These are phyloP conservation scores for Aspergillus heteromorphus DNA, from an alignment of 495 filamentous ascomycete species.

Conservation along the genomic window DNA sequence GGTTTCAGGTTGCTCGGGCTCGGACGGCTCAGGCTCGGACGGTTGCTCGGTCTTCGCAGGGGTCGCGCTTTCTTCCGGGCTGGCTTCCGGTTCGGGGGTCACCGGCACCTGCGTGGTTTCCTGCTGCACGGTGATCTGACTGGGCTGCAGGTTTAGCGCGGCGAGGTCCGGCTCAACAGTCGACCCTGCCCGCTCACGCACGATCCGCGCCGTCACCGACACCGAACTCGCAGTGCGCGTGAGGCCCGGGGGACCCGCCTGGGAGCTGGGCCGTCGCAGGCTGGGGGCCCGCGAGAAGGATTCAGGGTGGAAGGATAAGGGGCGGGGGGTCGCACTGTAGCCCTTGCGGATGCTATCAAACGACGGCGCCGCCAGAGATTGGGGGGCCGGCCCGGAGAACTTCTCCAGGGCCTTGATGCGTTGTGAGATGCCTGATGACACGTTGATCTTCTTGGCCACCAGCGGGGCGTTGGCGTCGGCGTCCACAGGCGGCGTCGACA, in stretches of 20 bases:
- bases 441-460: conserved; percentile 68
- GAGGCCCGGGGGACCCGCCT: conserved; percentile 21
- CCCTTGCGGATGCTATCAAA: conserved; percentile 42
- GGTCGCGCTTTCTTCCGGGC: conserved; percentile 29
- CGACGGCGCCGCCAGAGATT: conserved; percentile 27
- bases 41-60: too few species aligned
- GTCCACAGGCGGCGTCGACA: conserved; percentile 36
- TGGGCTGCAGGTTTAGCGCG: conserved; percentile 61
- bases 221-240: conserved; percentile 51
- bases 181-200: conserved; percentile 49
- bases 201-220: conserved; percentile 74
- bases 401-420: conserved; percentile 84
- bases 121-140: conserved; percentile 65
- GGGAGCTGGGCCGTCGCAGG: conserved; percentile 25
- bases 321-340: conserved; percentile 8
- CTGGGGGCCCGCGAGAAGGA: conserved; percentile 27
- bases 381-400: conserved; percentile 44
- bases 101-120: conserved; percentile 39
- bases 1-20: conserved; percentile 33
- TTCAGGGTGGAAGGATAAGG: conserved; percentile 17
- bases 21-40: conserved; percentile 21
- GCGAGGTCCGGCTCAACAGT: conserved; percentile 41
- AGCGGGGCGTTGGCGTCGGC: conserved; percentile 25
- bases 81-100: conserved; percentile 10
- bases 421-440: conserved; percentile 83